phyloP scores from a whole-genome alignment of 495 filamentous ascomycete species.

The Glarea lozoyensis region DNA sequence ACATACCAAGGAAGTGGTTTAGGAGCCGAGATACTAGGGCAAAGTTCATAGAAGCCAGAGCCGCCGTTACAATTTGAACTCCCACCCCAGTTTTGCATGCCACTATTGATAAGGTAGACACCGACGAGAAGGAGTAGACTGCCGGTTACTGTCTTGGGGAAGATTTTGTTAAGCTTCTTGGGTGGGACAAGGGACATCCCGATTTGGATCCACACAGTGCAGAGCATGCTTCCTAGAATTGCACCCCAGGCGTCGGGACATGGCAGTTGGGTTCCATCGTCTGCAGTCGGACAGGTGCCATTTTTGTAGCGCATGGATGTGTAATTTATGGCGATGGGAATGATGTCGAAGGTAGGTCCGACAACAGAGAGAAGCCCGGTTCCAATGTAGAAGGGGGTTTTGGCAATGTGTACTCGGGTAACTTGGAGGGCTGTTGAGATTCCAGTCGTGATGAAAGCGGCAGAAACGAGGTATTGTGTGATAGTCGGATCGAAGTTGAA shows the following conservation, averaged over 20 bases:
- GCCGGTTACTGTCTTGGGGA: constrained; percentile 31
- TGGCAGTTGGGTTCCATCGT: constrained; percentile 23
- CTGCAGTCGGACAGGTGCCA: constrained; percentile 21
- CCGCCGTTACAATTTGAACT: constrained; percentile 26
- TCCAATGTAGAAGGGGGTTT: constrained; percentile 30
- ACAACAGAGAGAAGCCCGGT: constrained; percentile 31
- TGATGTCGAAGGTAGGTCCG: constrained; percentile 30
- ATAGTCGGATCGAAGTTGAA: constrained; percentile 24
- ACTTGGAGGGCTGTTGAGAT: constrained; percentile 31
- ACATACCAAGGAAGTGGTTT: constrained; percentile 18
- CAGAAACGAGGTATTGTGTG: constrained; percentile 29
- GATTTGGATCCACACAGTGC: constrained; percentile 32
- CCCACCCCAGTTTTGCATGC: constrained; percentile 31
- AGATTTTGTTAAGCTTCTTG: constrained; percentile 27
- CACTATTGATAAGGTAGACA: constrained; percentile 25
- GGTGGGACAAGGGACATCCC: constrained; percentile 28
- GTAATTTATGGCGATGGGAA: constrained; percentile 31
- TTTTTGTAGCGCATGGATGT: constrained; percentile 25
- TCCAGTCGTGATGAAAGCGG: constrained; percentile 30
- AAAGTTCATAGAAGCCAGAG: constrained; percentile 23
- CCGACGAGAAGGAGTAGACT: constrained; percentile 31
- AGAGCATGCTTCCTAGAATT: constrained; percentile 28
- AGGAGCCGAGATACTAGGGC: constrained; percentile 22
- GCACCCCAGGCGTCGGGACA: constrained; percentile 31
- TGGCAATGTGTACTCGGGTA: constrained; percentile 26